Evolutionary conservation across 257 asterid genomes (phyloP), one percentile per base, ranked within the genome.

Genomic region (Buddleja alternifolia): DNA sequence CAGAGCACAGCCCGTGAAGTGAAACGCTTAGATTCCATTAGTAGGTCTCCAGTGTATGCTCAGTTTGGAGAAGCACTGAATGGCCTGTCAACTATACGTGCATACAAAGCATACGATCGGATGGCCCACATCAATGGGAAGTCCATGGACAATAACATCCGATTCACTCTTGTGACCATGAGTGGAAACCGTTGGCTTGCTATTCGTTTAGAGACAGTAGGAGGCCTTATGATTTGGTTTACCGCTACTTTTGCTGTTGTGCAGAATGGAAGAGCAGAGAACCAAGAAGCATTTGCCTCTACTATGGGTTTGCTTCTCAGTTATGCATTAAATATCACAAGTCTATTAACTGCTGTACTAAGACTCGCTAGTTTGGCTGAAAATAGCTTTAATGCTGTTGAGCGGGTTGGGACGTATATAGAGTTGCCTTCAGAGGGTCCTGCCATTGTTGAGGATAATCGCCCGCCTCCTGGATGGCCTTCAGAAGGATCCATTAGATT

Each of bases 1-100:
- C 85, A 81, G 85, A 77, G 71, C 64, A 80, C 85, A 36, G 70
- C 85, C 41, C 77, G 82, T n/a, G 85, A 81, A 77, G 82, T 81
- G 51, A 81, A 77, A 58, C 85, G 85, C 9, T 63, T 81, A 64
- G 80, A 81, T 71, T 70, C 85, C 24, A 74, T 81, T 37, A 73
- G 78, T 51, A 77, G 80, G 47, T 81, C 85, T 62, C 85, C 85
- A 8, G 82, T 80, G 55, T 80, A 80, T 73, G 85, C 85, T 36
- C 82, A 80, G 74, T 80, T 80, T 67, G 85, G 82, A 42, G 85
- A 80, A 70, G 82, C 85, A 44, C 24, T 80, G 23, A 73, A 74
- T 50, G 85, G 85, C 51, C 59, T 80, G 60, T 77, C 82, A 19
- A 77, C 82, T 23, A 80, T 80, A 44, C 82, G 82, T 66, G 85